Evolutionary conservation across 148 eudicot species (phyloP).

Genomic region (Bassia scoparia): DNA sequence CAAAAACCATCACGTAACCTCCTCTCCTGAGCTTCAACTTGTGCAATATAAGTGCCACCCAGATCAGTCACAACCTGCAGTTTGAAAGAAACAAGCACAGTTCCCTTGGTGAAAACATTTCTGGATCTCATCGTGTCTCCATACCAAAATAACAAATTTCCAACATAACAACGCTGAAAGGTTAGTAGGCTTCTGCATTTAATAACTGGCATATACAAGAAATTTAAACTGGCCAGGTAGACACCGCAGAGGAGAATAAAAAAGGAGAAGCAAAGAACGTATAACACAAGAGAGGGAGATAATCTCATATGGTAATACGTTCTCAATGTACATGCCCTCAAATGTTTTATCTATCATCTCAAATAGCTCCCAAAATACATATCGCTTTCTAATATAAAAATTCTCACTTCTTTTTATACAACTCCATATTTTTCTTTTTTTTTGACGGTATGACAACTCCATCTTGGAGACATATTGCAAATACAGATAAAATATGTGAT

Average conservation of each 20-base stretch:
- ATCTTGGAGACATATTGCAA: background rate
- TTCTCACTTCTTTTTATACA: background rate
- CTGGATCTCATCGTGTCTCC: no score
- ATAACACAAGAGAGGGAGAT: no score
- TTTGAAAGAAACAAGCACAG: no score
- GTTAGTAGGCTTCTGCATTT: background rate
- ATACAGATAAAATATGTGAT: background rate
- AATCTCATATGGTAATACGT: background rate
- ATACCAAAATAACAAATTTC: background rate
- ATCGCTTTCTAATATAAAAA: background rate
- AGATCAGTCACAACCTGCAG: no score
- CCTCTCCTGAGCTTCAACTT: conserved; percentile 92
- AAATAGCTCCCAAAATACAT: no score
- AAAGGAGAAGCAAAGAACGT: background rate
- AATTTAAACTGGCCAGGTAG: background rate
- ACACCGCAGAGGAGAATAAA: background rate
- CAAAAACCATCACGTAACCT: conserved; percentile 89
- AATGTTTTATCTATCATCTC: no score
- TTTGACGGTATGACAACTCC: no score
- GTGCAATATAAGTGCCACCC: no score
- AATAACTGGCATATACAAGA: background rate
- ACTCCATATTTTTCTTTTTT: no score
- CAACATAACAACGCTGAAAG: background rate
- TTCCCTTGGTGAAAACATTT: no score
- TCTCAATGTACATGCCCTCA: background rate